These are phyloP conservation scores for Solanum virginianum DNA, from an alignment of 257 asterid genomes.

Conservation along the genomic window DNA sequence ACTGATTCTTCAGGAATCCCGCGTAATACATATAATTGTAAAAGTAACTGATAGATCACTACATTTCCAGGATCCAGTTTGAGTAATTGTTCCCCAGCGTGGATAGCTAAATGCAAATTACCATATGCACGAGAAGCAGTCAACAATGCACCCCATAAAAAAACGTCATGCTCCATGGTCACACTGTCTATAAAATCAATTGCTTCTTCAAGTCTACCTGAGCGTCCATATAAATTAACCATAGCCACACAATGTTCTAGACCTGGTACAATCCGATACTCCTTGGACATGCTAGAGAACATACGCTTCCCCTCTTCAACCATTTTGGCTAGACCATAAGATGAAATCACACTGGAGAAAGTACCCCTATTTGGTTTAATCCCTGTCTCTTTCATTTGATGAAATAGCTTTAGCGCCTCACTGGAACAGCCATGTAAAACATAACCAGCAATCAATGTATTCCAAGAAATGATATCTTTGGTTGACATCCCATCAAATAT, in stretches of 20 bases:
- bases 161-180: conserved; percentile 34
- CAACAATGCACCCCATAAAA: conserved; percentile 53
- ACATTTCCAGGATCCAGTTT: conserved; percentile 55
- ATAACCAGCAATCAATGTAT: conserved; percentile 50
- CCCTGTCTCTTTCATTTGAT: conserved; percentile 35
- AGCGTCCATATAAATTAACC: conserved; percentile 60
- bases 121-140: conserved; percentile 57
- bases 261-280: conserved; percentile 34
- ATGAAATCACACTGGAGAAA: conserved; percentile 48
- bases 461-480: conserved; percentile 70
- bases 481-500: conserved; percentile 41
- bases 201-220: conserved; percentile 65
- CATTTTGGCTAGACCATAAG: conserved; percentile 59
- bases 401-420: conserved; percentile 49
- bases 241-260: conserved; percentile 61
- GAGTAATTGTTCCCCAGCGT: conserved; percentile 54
- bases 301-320: conserved; percentile 38
- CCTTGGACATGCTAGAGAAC: conserved; percentile 35
- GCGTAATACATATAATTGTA: conserved; percentile 33
- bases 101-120: conserved; percentile 44
- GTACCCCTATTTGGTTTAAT: conserved; percentile 54
- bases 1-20: conserved; percentile 25
- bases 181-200: conserved; percentile 31
- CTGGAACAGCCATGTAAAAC: conserved; percentile 40
- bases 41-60: conserved; percentile 16